Evolutionary conservation across 192 early-diverging fungal genomes (phyloP).

Genomic region (Podila clonocystis): DNA sequence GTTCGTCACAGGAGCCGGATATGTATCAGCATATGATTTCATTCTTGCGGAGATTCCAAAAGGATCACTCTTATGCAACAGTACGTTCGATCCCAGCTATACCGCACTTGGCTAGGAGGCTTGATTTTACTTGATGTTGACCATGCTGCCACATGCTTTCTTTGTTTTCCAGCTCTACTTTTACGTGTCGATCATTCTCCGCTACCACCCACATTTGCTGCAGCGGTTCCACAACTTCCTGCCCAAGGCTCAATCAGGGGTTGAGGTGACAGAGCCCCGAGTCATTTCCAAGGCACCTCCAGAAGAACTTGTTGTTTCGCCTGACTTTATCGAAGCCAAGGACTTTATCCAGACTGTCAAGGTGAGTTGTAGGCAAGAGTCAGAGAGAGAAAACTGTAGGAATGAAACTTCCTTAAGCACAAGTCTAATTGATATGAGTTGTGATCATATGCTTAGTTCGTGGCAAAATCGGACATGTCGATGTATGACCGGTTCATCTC

Average conservation of each 20-base stretch:
- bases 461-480: conserved; percentile 39
- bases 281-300: conserved; percentile 47
- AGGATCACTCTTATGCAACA: conserved; percentile 44
- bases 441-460: conserved; percentile 3
- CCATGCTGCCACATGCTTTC: neutral
- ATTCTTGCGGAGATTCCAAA: conserved; percentile 43
- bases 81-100: neutral
- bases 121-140: neutral
- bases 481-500: conserved; percentile 51
- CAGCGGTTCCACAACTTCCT: conserved; percentile 46
- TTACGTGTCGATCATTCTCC: conserved; percentile 44
- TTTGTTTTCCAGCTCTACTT: conserved; percentile 32
- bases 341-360: conserved; percentile 51
- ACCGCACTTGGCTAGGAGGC: no score
- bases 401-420: no score
- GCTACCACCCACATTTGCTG: conserved; percentile 45
- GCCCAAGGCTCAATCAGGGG: conserved; percentile 16
- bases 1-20: conserved; percentile 37
- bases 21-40: conserved; percentile 52
- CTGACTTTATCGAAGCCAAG: conserved; percentile 50
- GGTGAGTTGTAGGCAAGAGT: conserved; percentile 6
- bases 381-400: no score
- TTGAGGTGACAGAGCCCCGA: conserved; percentile 30
- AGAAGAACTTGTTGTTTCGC: conserved; percentile 46
- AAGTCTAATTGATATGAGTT: neutral